Percentiles rank a stretch among this genome's conserved stretches.
Conservation (phyloP, 176 grass and related monocot species). For the Cenchrus fungigraminus region DNA sequence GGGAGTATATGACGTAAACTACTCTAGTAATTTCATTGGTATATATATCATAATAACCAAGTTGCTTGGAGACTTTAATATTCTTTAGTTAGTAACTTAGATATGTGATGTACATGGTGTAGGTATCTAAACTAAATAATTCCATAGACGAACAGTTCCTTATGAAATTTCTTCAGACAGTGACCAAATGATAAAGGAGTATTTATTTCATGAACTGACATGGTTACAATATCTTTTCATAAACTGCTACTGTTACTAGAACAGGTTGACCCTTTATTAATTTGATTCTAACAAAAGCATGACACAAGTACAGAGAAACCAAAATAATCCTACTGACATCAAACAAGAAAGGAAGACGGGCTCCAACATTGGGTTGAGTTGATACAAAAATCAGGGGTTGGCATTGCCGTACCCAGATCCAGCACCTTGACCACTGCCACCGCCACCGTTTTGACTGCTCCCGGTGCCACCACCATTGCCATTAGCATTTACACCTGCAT, state of each 20-base stretch:
- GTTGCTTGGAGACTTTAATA: neutral
- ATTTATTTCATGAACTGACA: neutral
- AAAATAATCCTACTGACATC: neutral
- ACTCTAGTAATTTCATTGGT: neutral
- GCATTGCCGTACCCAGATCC: constrained; percentile 30
- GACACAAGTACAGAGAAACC: neutral
- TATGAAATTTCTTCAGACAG: neutral
- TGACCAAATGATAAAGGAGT: neutral
- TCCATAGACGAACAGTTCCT: neutral
- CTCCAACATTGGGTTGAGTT: neutral
- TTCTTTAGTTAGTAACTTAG: neutral
- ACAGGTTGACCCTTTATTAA: constrained; percentile 7
- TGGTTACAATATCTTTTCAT: neutral
- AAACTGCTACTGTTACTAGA: neutral
- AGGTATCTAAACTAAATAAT: neutral
- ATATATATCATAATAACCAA: neutral
- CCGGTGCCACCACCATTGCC: constrained; percentile 26
- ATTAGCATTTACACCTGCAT: constrained; percentile 16
- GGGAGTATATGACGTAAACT: neutral
- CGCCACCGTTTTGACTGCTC: neutral
- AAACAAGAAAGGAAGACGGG: constrained; percentile 4
- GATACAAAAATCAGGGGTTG: neutral
- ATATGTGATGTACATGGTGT: neutral
- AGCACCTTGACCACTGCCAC: neutral
- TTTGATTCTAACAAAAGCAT: neutral